A percentile compares a stretch with the other conserved stretches of the same genome.
Conservation (phyloP, 306 rosid species). For the Sindora glabra region DNA sequence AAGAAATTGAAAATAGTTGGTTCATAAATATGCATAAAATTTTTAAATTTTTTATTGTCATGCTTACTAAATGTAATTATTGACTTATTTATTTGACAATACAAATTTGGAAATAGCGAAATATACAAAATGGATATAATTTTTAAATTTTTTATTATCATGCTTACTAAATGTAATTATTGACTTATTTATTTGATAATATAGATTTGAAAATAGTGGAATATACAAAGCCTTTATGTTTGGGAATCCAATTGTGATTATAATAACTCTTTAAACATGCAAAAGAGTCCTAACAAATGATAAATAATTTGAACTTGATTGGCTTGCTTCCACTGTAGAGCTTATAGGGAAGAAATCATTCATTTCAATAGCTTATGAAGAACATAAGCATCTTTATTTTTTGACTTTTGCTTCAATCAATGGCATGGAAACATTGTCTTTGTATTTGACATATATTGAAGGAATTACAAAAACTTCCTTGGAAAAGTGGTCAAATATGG, state of each 20-base stretch:
- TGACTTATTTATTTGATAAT: background rate
- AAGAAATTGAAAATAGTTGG: too few species aligned
- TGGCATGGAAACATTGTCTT: constrained; percentile 60
- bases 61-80: background rate
- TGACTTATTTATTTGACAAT: background rate
- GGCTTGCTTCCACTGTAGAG: constrained; percentile 67
- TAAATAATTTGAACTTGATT: constrained; percentile 54
- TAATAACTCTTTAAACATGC: constrained; percentile 61
- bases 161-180: background rate
- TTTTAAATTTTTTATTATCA: too few species aligned
- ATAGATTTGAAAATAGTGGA: constrained; percentile 64
- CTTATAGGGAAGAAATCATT: constrained; percentile 80
- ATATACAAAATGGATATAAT: too few species aligned
- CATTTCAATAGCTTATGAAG: constrained; percentile 50
- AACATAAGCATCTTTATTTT: constrained; percentile 73
- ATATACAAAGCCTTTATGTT: constrained; percentile 79
- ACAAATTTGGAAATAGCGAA: constrained; percentile 63
- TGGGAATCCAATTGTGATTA: constrained; percentile 68
- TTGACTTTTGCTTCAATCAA: constrained; percentile 74
- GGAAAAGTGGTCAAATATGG: constrained; percentile 67
- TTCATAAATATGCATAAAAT: too few species aligned
- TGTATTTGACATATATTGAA: constrained; percentile 60
- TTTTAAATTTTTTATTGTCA: too few species aligned
- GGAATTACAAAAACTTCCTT: constrained; percentile 35
- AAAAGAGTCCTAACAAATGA: constrained; percentile 69